These are phyloP conservation scores for Miamiensis avidus DNA, from an alignment of 169 alveolate species.

Conservation along the genomic window DNA sequence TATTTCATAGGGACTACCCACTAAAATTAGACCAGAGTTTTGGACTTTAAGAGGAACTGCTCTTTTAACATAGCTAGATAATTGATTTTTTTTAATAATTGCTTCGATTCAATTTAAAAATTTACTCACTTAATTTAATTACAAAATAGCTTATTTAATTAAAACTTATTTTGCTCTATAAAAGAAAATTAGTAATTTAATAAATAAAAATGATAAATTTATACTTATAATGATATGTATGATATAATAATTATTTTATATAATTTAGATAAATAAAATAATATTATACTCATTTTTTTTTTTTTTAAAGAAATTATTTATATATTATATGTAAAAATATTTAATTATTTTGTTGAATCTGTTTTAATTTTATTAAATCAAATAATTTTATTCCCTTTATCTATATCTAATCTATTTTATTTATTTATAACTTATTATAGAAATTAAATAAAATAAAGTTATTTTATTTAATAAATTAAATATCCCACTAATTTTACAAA, in stretches of 20 bases:
- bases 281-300: too few species aligned
- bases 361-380: too few species aligned
- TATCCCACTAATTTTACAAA: too few species aligned
- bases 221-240: neutral
- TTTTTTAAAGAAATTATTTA: too few species aligned
- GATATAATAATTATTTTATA: neutral
- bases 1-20: slow-evolving; percentile 7
- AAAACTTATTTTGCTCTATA: neutral
- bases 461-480: too few species aligned
- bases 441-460: too few species aligned
- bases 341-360: too few species aligned
- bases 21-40: slow-evolving; percentile 49
- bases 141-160: neutral
- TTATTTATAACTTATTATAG: too few species aligned
- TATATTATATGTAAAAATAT: too few species aligned
- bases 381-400: too few species aligned
- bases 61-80: slow-evolving; percentile 49
- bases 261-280: neutral
- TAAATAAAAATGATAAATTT: neutral
- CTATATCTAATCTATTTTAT: too few species aligned
- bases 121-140: neutral
- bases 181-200: neutral
- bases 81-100: slow-evolving; percentile 30
- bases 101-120: neutral
- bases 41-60: slow-evolving; percentile 71